Conservation (phyloP, 2,329 filamentous ascomycete genomes). For the Botrytis medusae region DNA sequence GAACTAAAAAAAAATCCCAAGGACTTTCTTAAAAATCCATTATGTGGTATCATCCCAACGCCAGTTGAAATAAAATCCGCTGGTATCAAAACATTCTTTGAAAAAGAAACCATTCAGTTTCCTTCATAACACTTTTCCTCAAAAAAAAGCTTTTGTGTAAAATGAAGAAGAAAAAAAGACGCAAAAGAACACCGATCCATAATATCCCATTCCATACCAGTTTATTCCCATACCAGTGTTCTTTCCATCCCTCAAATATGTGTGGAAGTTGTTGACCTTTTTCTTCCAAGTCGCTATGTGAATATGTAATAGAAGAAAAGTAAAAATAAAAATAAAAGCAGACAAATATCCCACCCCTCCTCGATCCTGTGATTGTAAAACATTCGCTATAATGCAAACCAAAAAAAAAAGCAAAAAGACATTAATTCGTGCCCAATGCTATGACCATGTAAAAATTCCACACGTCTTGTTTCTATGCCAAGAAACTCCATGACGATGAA, state of each 20-base stretch:
- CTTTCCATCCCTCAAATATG: conserved; percentile 13
- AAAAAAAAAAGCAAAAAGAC: conserved; percentile 32
- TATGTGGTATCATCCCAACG: conserved; percentile 38
- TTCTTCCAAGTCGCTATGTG: conserved; percentile 12
- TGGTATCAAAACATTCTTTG: conserved; percentile 29
- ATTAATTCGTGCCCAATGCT: conserved; percentile 31
- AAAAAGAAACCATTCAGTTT: conserved; percentile 21
- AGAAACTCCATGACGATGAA: conserved; percentile 35
- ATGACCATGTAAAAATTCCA: conserved; percentile 24
- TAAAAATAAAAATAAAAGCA: conserved; percentile 16
- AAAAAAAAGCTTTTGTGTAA: conserved; percentile 21
- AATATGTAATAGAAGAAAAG: conserved; percentile 17
- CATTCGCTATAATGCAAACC: conserved; percentile 28
- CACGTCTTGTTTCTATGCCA: conserved; percentile 35
- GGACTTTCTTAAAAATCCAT: background rate
- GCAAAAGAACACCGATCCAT: conserved; percentile 12
- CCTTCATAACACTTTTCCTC: conserved; percentile 28
- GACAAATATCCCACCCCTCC: conserved; percentile 13
- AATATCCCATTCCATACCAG: conserved; percentile 15
- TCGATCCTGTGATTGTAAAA: conserved; percentile 14
- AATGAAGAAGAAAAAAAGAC: conserved; percentile 1
- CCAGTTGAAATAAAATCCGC: conserved; percentile 26
- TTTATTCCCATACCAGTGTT: conserved; percentile 14
- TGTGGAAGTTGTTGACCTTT: background rate
- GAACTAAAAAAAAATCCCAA: conserved; percentile 21